phyloP scores from a whole-genome alignment of 2,329 filamentous ascomycete genomes.

The Cordyceps javanica region DNA sequence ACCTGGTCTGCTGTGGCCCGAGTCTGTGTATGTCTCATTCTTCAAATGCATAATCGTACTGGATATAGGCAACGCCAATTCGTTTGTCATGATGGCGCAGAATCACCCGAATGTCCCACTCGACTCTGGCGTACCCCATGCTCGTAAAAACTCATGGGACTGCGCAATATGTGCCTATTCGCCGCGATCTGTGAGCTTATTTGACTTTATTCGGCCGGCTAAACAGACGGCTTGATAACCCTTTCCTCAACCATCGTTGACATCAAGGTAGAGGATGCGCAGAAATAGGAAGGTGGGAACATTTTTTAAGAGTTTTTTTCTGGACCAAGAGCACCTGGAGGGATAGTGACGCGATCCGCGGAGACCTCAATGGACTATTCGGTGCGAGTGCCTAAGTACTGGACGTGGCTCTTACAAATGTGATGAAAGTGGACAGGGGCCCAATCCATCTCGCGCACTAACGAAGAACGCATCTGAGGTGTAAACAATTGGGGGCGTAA shows the following conservation, averaged over 20 bases:
- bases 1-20: background rate
- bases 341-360: background rate
- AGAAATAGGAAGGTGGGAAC: background rate
- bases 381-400: background rate
- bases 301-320: background rate
- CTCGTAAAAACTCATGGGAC: background rate
- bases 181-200: slow-evolving; percentile 1
- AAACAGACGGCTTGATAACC: background rate
- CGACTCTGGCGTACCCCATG: background rate
- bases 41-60: background rate
- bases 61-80: background rate
- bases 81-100: background rate
- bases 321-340: background rate
- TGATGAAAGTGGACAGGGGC: background rate
- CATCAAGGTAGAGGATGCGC: background rate
- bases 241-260: background rate
- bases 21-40: background rate
- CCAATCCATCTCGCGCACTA: background rate
- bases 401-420: no score
- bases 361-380: background rate
- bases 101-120: background rate
- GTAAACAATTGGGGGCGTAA: slow-evolving; percentile 1
- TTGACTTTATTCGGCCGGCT: background rate
- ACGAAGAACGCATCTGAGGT: background rate
- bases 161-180: background rate